Evolutionary conservation across 2,329 filamentous ascomycete species (phyloP).

Genomic region (Exophiala lecanii-corni): DNA sequence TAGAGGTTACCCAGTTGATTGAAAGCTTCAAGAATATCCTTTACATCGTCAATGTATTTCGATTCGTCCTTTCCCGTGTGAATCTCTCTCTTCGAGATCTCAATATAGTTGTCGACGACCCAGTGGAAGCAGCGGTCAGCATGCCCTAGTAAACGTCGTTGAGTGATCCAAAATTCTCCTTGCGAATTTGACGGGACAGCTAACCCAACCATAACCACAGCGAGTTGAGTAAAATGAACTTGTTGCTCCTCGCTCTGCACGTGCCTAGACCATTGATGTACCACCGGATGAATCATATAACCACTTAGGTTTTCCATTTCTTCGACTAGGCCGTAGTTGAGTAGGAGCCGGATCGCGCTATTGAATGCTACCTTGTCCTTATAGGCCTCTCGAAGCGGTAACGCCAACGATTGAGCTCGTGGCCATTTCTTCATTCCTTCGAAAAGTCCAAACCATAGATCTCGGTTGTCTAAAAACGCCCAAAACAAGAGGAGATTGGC

Average conservation of each 20-base stretch:
- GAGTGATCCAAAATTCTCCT: conserved; percentile 1
- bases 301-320: conserved; percentile 1
- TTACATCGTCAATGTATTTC: too few species aligned
- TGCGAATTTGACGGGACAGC: neutral
- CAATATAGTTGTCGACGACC: too few species aligned
- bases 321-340: conserved; percentile 6
- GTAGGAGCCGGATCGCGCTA: conserved; percentile 2
- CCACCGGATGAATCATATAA: conserved; percentile 4
- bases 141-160: conserved; percentile 3
- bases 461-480: conserved; percentile 41
- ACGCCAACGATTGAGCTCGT: neutral
- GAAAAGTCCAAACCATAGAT: conserved; percentile 37
- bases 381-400: conserved; percentile 3
- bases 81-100: too few species aligned
- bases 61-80: too few species aligned
- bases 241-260: conserved; percentile 5
- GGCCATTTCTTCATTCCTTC: neutral
- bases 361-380: conserved; percentile 2
- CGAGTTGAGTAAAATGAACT: conserved; percentile 1
- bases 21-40: neutral
- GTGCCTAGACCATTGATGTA: conserved; percentile 3
- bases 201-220: conserved; percentile 2
- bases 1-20: conserved; percentile 24
- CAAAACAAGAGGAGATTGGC: conserved; percentile 39
- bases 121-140: conserved; percentile 1